These are phyloP conservation scores for Candida pseudoglaebosa DNA, from an alignment of 805 yeast genomes.

Conservation along the genomic window DNA sequence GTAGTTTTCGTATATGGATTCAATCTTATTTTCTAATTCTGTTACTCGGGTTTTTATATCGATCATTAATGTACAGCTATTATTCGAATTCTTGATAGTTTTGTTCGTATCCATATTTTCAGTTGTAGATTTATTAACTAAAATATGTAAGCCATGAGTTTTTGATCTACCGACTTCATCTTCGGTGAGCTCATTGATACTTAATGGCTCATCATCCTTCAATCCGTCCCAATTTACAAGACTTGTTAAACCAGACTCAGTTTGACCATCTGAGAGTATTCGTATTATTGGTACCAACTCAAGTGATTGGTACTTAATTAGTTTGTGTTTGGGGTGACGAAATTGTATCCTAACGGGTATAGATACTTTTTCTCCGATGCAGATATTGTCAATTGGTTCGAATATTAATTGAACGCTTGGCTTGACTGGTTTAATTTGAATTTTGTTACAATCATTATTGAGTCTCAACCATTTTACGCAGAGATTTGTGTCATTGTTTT, in stretches of 20 bases:
- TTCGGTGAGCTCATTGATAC: conserved; percentile 14
- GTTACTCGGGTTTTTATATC: conserved; percentile 23
- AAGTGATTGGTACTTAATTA: conserved; percentile 17
- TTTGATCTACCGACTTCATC: conserved; percentile 4
- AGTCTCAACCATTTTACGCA: conserved; percentile 5
- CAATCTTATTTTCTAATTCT: conserved; percentile 11
- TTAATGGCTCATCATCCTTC: conserved; percentile 39
- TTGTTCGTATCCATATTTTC: conserved; percentile 9
- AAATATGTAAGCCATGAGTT: conserved; percentile 16
- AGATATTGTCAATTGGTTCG: conserved; percentile 10
- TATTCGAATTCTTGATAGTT: no score
- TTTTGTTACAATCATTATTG: conserved; percentile 6
- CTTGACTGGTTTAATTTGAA: conserved; percentile 19
- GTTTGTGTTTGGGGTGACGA: conserved; percentile 10
- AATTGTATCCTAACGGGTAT: conserved; percentile 19
- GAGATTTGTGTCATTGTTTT: no score
- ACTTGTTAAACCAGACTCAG: conserved; percentile 14
- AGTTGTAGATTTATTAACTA: conserved; percentile 13
- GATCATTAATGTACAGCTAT: conserved; percentile 10
- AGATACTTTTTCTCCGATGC: conserved; percentile 29
- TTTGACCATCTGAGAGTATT: conserved; percentile 5
- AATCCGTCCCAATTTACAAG: conserved; percentile 30
- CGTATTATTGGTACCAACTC: conserved; percentile 13
- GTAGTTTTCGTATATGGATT: conserved; percentile 22
- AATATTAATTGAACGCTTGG: conserved; percentile 19